Evolutionary conservation across 108 stramenopile species (phyloP).

Genomic region (Aurantiochytrium sp.): DNA sequence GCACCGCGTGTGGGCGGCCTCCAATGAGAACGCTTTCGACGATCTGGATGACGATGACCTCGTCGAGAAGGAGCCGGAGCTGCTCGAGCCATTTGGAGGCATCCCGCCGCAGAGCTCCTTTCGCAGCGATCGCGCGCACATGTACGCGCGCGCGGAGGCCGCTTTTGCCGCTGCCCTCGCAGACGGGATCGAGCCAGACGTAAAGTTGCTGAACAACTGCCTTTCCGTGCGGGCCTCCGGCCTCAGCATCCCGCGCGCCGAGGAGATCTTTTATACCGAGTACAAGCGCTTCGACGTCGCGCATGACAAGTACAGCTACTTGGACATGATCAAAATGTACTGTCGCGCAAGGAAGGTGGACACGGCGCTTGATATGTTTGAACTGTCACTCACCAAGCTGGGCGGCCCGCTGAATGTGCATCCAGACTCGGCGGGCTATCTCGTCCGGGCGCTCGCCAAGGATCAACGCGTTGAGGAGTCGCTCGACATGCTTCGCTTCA

Average conservation of each 20-base stretch:
- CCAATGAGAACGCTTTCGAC: not conserved
- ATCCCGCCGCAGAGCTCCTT: no score
- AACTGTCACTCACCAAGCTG: not conserved
- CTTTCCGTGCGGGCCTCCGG: not conserved
- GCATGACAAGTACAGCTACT: not conserved
- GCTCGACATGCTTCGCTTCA: not conserved
- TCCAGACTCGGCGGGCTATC: not conserved
- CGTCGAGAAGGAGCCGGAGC: not conserved
- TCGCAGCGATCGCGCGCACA: not conserved
- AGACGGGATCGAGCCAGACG: not conserved
- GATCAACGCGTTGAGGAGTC: not conserved
- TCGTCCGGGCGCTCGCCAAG: not conserved
- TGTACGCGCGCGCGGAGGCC: not conserved
- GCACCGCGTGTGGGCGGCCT: not conserved
- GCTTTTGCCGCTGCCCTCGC: not conserved
- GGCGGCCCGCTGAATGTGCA: not conserved
- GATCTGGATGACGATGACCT: not conserved
- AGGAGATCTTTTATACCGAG: not conserved
- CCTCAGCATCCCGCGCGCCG: not conserved
- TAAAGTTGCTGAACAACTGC: not conserved
- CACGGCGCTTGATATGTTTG: not conserved
- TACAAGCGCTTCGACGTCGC: not conserved
- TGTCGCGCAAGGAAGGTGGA: not conserved
- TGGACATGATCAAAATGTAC: not conserved
- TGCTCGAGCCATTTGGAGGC: not conserved